phyloP scores from a whole-genome alignment of 345 rosid species.

The Aquilaria yunnanensis region DNA sequence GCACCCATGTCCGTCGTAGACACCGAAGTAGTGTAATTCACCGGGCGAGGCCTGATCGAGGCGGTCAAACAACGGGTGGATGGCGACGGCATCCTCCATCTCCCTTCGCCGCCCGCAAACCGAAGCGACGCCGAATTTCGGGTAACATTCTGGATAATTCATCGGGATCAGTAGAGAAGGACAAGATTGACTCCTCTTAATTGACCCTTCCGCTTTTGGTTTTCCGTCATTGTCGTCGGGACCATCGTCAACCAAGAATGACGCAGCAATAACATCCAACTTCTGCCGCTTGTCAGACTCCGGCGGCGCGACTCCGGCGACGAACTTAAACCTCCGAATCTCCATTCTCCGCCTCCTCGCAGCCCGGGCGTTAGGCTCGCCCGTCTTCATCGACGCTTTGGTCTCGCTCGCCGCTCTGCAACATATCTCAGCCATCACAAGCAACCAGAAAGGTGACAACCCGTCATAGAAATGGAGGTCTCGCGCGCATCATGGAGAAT shows the following conservation, averaged over 20 bases:
- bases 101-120: conserved; percentile 83
- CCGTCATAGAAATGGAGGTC: not conserved
- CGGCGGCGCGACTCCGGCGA: conserved; percentile 15
- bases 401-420: conserved; percentile 44
- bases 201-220: conserved; percentile 5
- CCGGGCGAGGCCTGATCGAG: conserved; percentile 15
- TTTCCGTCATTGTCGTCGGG: conserved; percentile 3
- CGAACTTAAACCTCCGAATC: conserved; percentile 45
- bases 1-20: conserved; percentile 79
- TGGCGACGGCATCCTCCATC: conserved; percentile 81
- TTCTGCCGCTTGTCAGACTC: conserved; percentile 36
- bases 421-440: conserved; percentile 56
- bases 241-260: conserved; percentile 25
- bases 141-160: conserved; percentile 17
- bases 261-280: conserved; percentile 16
- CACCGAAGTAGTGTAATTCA: conserved; percentile 61
- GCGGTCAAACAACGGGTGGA: conserved; percentile 42
- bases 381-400: conserved; percentile 17
- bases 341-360: conserved; percentile 69
- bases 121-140: conserved; percentile 63
- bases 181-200: conserved; percentile 5
- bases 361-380: conserved; percentile 34
- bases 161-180: conserved; percentile 1
- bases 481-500: not conserved
- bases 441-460: not conserved